Evolutionary conservation across 164 flowering plant genomes (phyloP), one percentile per base, ranked within the genome.

Genomic region (Kingdonia uniflora): DNA sequence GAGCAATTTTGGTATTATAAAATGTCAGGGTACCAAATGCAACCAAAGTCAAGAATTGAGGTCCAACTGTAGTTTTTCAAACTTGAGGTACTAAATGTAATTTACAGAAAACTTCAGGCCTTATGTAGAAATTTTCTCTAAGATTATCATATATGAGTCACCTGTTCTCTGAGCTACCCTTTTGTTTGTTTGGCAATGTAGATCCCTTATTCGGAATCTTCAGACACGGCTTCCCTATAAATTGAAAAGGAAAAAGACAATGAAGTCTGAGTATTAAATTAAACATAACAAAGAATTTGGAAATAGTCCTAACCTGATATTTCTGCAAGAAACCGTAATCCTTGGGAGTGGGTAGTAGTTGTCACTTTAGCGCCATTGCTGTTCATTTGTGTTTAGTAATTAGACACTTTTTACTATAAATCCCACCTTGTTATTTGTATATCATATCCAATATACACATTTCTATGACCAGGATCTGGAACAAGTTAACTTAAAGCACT

Each of bases 331-430:
- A 87, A 77, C 55, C 94, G 69, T 65, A 83, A 74, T 69, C 98
- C 98, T 68, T 87, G 96, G 42, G 96, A 91, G 61, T 73, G 71
- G 29, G 63, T 20, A 58, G 74, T 84, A 21, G 87, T 80, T 51
- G 95, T 81, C 61, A 83, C 92, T 64, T 76, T 79, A 57, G 74
- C 81, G 49, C 87, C 92, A 49, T 78, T 78, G 42, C 95, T 91
- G 76, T 61, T 54, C 33, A 64, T 46, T 45, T 23, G 14, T 19
- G 25, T 38, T 11, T 51, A 19, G 14, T 22, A 42, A 14, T 51
- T 13, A 51, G 55, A 38, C 16, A 50, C 53, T n/a, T 29, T 29
- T 19, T 11, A 19, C 33, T 48, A n/a, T n/a, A n/a, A n/a, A n/a
- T n/a, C n/a, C n/a, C n/a, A n/a, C n/a, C n/a, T n/a, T n/a, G n/a